These are phyloP conservation scores for Penicillium silybi DNA, from an alignment of 495 filamentous ascomycete genomes.

Conservation along the genomic window DNA sequence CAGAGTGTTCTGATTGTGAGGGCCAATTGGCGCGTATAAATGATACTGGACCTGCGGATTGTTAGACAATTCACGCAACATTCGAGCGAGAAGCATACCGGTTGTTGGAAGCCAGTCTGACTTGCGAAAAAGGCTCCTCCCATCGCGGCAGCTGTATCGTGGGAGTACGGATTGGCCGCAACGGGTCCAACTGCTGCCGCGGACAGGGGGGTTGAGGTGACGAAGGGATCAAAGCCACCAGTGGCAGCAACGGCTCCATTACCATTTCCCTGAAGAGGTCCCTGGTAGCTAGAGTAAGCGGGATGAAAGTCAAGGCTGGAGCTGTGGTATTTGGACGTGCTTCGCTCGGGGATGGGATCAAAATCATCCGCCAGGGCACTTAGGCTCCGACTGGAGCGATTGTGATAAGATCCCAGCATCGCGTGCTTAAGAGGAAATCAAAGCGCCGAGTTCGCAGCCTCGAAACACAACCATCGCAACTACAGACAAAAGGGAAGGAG, in stretches of 20 bases:
- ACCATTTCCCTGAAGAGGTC: conserved; percentile 41
- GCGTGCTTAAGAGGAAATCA: neutral
- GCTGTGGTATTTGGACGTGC: neutral
- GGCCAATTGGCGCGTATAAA: conserved; percentile 84
- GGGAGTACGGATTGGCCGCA: conserved; percentile 64
- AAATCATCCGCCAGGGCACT: conserved; percentile 24
- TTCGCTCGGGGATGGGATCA: neutral
- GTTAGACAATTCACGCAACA: conserved; percentile 1
- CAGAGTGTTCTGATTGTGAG: conserved; percentile 70
- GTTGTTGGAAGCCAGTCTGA: conserved; percentile 58
- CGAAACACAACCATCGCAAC: neutral
- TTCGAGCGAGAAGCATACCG: conserved; percentile 44
- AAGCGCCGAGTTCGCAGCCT: neutral
- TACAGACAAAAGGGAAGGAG: conserved; percentile 5
- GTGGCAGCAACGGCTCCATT: conserved; percentile 31
- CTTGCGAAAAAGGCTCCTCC: conserved; percentile 54
- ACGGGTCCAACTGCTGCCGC: conserved; percentile 45
- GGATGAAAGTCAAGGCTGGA: conserved; percentile 13
- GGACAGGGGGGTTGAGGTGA: conserved; percentile 49
- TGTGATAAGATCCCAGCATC: conserved; percentile 8
- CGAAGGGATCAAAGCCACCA: conserved; percentile 56
- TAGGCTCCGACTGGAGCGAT: conserved; percentile 9
- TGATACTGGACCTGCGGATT: conserved; percentile 72
- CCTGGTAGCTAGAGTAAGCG: conserved; percentile 24
- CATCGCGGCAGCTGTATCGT: conserved; percentile 51